Evolutionary conservation across 1,139 yeast species (phyloP), one percentile per base, ranked within the genome.

Genomic region (Saccharomyces hybrid): DNA sequence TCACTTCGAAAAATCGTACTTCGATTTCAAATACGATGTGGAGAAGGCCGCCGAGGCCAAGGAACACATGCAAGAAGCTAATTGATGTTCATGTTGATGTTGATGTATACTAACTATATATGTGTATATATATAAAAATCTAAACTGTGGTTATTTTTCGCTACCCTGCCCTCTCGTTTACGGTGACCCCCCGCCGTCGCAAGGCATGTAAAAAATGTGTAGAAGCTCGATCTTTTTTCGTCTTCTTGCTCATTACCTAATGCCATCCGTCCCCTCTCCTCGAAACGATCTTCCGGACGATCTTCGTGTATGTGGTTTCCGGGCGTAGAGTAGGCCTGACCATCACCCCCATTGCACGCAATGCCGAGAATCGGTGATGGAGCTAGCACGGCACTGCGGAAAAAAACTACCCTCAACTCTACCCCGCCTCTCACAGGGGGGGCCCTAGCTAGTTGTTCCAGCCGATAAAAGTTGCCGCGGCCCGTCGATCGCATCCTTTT

Each of bases 21-120:
- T 81, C 72, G 98, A 93, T 62, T 93, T 93, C 75, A 84, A 85
- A 71, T 91, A 88, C 69, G 97, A 90, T 70, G 91, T 88, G 60
- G 97, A 90, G 74, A 84, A 88, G 74, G 84, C 91, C 50, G 90
- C 87, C 46, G 78, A 73, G 57, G 76, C 75, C 44, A 64, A 63
- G 55, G 66, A 63, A 54, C 67, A 63, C 51, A 62, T 62, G 62
- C 62, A 58, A 52, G 60, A 57, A 49, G 61, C 58, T 34, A 57
- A 58, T 28, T 55, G 49, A 49, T 28, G 25, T 42, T 38, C 13
- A 14, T 29, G 41, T 19, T 25, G 42, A 29, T 46, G 47, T 46
- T 34, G 52, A 48, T 49, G 48, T 50, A 51, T 50, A 53, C 14
- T 48, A 50, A 51, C 47, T 48, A 38, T 38, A 38, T 16, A 38